Base-by-base conservation (phyloP, 495 filamentous ascomycete species). In the Pseudotulostoma volvatum region DNA sequence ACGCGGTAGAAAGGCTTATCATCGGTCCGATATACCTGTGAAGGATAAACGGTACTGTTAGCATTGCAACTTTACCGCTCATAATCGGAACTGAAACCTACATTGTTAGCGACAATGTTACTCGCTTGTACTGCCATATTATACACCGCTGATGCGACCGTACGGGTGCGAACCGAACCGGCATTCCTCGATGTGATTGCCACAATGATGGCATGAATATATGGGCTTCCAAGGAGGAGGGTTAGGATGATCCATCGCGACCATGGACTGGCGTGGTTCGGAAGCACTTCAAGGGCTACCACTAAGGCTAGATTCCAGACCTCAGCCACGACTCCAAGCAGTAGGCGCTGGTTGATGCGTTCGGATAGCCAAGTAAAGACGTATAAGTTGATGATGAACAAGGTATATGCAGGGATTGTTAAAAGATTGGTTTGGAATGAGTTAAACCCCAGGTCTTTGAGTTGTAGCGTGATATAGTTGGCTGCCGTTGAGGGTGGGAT, bases 101-200 rank as follows among this genome's bases (percentile, higher is more conserved):
- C 71, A 47, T 82, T 80, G 30, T 69, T 70, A 1, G 60, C 51
- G 38, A 81, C 70, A 36, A 84, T 76, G 13, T 63, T 75, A 19
- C 66, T 66, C 0, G 67, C 60, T 50, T 86, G 79, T 1, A 84
- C 76, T 30, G 57, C 66, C 79, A 86, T 84, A 57, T 85, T 85
- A 52, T 87, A 87, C 9, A 81, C 11, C 0, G 66, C 63, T 19
- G 70, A 68, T 2, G 67, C 68, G 13, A 84, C 73, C 3, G 77
- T 74, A 2, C 79, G 51, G 0, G 78, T 81, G 1, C 77, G 57
- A 9, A 83, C 78, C 0, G 71, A 70, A n/a, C 77, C 77, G 3
- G 74, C 67, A 50, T 82, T 79, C 19, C 70, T 60, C 0, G 73
- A 74, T 14, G 74, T 74, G 63, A 76, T 75, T 7, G 69, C 77